phyloP scores from a whole-genome alignment of 176 grass and related monocot species.

The Saccharum spontaneum region DNA sequence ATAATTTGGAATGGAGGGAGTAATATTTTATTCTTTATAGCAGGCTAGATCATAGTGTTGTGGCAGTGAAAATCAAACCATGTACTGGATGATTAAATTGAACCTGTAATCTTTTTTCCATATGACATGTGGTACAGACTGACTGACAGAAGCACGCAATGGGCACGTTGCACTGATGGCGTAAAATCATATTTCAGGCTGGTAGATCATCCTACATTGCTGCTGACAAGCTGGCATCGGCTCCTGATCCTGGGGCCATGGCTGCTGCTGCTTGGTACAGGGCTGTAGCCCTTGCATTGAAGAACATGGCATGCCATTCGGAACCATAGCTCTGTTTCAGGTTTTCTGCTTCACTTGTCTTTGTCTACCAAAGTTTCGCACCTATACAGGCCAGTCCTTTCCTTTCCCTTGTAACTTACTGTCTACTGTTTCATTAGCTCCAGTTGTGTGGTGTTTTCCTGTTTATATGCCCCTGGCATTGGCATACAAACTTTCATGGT shows the following conservation, averaged over 20 bases:
- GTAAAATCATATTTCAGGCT: constrained; percentile 55
- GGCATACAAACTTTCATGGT: background rate
- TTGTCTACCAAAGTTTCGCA: background rate
- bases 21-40: too few species aligned
- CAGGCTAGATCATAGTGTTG: background rate
- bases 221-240: constrained; percentile 52
- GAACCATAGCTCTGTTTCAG: constrained; percentile 1
- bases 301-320: constrained; percentile 22
- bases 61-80: background rate
- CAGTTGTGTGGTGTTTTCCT: background rate
- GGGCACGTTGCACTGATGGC: background rate
- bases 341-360: background rate
- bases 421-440: background rate
- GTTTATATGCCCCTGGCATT: background rate
- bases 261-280: constrained; percentile 87
- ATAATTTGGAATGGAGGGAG: too few species aligned
- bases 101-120: background rate
- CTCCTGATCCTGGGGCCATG: constrained; percentile 95
- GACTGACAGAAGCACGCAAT: background rate
- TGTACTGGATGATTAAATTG: background rate
- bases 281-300: constrained; percentile 59
- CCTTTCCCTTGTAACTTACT: background rate
- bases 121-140: background rate
- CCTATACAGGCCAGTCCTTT: background rate
- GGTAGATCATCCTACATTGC: constrained; percentile 80